Base-by-base conservation (phyloP, 768 basidiomycete genomes). In the Leucogyrophana mollusca region DNA sequence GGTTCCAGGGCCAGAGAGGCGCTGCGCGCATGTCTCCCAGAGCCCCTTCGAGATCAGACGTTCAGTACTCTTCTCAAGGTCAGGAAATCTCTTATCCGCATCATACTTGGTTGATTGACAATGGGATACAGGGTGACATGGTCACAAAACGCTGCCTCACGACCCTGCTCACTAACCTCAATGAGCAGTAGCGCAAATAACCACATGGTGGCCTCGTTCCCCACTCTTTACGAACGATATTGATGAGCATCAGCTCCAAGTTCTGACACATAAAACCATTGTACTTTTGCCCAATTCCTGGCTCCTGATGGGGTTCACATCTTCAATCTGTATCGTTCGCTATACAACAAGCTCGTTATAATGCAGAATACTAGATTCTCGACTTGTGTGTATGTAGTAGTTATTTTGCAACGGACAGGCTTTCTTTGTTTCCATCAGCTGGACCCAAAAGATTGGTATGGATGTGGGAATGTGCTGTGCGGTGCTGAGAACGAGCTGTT, bases 101-200 rank as follows among this genome's bases (percentile, higher is more conserved):
- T 13, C 24, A 27, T 3, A 27, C 10, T 34, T 4, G 14, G 16
- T 8, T 22, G 9, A 34, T 56, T 69, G 40, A 66, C 34, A 14
- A 9, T 33, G 25, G 16, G 27, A 22, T 16, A 8, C 54, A 92
- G 90, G 94, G 94, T 40, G 96, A 99, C 60, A 92, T 95, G 85
- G 96, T 98, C 54, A 99, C 96, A 21, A 95, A 94, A 72, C 80
- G 92, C 58, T 94, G 92, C 67, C 75, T 95, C 49, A 89, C 90
- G 38, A 94, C 91, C 24, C 77, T 95, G 24, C 77, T 94, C 49
- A 87, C 91, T 67, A 94, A 95, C 66, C 73, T 95, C 53, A 85
- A 83, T 53, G 88, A 90, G 63, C 76, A 80, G 50, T 85, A 43
- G 64, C 14, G 14, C 34, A 22, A 23, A 10, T 40, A 40, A 47